Percentiles rank a stretch among this genome's conserved stretches.
phyloP scores from a whole-genome alignment of 257 asterid genomes.

The Solanum sparsipilum region DNA sequence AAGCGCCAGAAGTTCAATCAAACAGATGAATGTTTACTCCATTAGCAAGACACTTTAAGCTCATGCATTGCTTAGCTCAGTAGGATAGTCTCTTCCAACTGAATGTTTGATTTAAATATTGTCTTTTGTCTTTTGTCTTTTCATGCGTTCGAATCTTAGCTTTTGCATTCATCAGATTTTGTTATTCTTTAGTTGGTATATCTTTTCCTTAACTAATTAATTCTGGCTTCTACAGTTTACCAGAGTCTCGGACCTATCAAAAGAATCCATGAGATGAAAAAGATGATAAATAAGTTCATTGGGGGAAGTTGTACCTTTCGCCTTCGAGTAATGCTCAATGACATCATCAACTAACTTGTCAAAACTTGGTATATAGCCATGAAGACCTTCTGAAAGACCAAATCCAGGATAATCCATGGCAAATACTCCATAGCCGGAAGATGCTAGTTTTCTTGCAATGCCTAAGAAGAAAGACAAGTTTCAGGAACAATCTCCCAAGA shows the following conservation, averaged over 20 bases:
- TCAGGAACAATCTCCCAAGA: neutral
- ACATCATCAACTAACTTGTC: constrained; percentile 51
- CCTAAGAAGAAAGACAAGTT: constrained; percentile 36
- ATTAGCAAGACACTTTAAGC: neutral
- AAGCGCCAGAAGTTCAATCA: neutral
- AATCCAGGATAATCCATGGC: constrained; percentile 41
- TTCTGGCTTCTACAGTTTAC: neutral
- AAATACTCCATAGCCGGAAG: constrained; percentile 11
- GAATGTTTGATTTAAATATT: neutral
- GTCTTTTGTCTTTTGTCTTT: neutral
- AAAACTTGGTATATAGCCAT: constrained; percentile 39
- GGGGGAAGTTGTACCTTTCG: constrained; percentile 25
- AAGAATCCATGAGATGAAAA: neutral
- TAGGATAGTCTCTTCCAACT: neutral
- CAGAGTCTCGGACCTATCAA: neutral
- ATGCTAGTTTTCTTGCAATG: constrained; percentile 26
- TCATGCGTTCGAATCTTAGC: neutral
- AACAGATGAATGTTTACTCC: neutral
- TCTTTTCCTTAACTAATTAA: neutral
- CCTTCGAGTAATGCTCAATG: constrained; percentile 35
- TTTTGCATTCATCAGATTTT: neutral
- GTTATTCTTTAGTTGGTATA: neutral
- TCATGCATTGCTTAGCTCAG: neutral
- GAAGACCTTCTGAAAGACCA: constrained; percentile 57
- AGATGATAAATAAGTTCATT: neutral